Evolutionary conservation across 768 basidiomycete species (phyloP).

Genomic region (Pilatotrama ljubarskyi): DNA sequence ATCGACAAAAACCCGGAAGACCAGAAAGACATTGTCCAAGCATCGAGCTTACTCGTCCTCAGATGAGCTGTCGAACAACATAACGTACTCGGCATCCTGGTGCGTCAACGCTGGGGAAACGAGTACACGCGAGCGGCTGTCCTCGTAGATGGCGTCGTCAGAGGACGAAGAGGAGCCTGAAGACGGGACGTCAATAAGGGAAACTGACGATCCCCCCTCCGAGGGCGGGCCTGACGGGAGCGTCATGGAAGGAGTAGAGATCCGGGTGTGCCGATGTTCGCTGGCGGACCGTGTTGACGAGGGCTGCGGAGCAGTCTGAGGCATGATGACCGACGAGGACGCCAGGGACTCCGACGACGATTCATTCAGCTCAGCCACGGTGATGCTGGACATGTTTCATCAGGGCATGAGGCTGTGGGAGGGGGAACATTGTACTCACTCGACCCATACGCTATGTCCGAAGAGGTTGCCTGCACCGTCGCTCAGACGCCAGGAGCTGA

Average conservation of each 20-base stretch:
- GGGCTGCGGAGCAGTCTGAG: constrained; percentile 35
- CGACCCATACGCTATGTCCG: constrained; percentile 76
- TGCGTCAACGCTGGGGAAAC: constrained; percentile 22
- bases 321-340: constrained; percentile 75
- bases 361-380: constrained; percentile 52
- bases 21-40: not conserved
- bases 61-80: constrained; percentile 69
- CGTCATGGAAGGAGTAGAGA: constrained; percentile 23
- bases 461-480: constrained; percentile 62
- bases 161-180: constrained; percentile 40
- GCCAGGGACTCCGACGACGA: constrained; percentile 52
- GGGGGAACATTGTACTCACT: constrained; percentile 49
- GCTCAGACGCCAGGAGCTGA: constrained; percentile 74
- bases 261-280: constrained; percentile 11
- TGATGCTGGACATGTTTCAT: constrained; percentile 47
- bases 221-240: constrained; percentile 31
- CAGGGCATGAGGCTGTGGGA: not conserved
- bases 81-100: constrained; percentile 60
- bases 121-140: constrained; percentile 47
- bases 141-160: constrained; percentile 58
- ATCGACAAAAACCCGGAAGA: not conserved
- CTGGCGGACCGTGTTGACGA: constrained; percentile 21
- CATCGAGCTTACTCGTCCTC: constrained; percentile 42
- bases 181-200: constrained; percentile 62
- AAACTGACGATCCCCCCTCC: constrained; percentile 46